phyloP scores from a whole-genome alignment of 352 stramenopile genomes.

The Pythium rhizo-oryzae region DNA sequence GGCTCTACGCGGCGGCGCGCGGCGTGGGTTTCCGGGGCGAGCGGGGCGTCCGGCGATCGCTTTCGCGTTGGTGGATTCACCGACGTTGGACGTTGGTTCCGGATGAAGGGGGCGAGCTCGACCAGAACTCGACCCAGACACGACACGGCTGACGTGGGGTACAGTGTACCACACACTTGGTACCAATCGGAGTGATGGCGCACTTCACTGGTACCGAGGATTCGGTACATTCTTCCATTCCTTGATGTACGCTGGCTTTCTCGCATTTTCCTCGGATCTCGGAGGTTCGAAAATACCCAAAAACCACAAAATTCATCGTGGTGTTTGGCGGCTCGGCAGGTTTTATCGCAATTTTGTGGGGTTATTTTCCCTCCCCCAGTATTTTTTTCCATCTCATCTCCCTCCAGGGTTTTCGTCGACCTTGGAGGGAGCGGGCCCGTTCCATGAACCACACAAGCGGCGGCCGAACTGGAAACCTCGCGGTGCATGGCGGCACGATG shows the following conservation, averaged over 20 bases:
- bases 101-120: background rate
- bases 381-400: background rate
- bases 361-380: background rate
- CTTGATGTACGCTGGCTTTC: constrained; percentile 24
- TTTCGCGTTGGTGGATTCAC: constrained; percentile 15
- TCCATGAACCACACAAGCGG: background rate
- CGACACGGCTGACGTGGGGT: background rate
- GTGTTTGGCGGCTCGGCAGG: background rate
- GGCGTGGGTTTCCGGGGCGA: too few relatives aligned
- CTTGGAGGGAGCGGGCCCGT: background rate
- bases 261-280: background rate
- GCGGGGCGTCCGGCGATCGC: background rate
- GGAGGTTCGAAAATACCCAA: background rate
- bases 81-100: background rate
- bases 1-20: too few relatives aligned
- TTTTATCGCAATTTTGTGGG: background rate
- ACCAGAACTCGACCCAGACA: background rate
- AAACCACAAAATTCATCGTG: constrained; percentile 14
- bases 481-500: constrained; percentile 16
- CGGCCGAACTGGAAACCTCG: background rate
- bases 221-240: constrained; percentile 15
- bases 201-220: background rate
- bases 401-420: background rate
- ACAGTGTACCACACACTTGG: constrained; percentile 9
- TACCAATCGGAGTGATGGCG: constrained; percentile 18